Evolutionary conservation across 1,139 yeast genomes (phyloP).

Genomic region (Suhomyces choctaworum): DNA sequence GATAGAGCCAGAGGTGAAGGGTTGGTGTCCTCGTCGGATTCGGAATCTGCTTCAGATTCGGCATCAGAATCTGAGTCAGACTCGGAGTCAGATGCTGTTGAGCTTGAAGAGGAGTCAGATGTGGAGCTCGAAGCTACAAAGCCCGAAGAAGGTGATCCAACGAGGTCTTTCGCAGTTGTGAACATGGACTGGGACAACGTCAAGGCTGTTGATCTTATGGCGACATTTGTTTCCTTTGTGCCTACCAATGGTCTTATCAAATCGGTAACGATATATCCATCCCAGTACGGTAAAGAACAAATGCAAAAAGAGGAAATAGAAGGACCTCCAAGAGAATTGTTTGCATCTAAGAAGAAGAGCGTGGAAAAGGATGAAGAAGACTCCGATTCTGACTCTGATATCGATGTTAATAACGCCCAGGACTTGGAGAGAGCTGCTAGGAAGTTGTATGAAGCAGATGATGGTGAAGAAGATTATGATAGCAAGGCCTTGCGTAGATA

Average conservation of each 20-base stretch:
- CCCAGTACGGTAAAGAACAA: conserved; percentile 91
- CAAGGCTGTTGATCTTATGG: conserved; percentile 82
- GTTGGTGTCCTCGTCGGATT: conserved; percentile 20
- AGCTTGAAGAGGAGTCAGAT: conserved; percentile 50
- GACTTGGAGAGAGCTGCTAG: conserved; percentile 56
- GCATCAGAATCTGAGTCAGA: conserved; percentile 31
- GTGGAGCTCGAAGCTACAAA: conserved; percentile 57
- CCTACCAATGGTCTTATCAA: conserved; percentile 72
- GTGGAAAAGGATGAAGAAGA: conserved; percentile 31
- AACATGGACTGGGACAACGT: conserved; percentile 98
- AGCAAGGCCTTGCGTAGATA: conserved; percentile 65
- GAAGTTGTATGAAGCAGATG: conserved; percentile 66
- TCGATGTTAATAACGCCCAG: conserved; percentile 43
- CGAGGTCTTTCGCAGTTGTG: conserved; percentile 82
- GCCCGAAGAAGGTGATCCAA: conserved; percentile 85
- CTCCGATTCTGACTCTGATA: conserved; percentile 46
- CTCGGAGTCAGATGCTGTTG: conserved; percentile 25
- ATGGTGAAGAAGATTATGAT: conserved; percentile 69
- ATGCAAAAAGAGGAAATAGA: conserved; percentile 87
- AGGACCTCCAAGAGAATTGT: conserved; percentile 91
- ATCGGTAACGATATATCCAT: conserved; percentile 79
- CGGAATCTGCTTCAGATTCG: conserved; percentile 29
- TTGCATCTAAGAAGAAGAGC: conserved; percentile 40
- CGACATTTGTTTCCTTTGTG: conserved; percentile 83
- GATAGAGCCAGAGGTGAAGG: conserved; percentile 77